phyloP scores from a whole-genome alignment of 2,329 filamentous ascomycete species.

The Fusarium xyrophilum region DNA sequence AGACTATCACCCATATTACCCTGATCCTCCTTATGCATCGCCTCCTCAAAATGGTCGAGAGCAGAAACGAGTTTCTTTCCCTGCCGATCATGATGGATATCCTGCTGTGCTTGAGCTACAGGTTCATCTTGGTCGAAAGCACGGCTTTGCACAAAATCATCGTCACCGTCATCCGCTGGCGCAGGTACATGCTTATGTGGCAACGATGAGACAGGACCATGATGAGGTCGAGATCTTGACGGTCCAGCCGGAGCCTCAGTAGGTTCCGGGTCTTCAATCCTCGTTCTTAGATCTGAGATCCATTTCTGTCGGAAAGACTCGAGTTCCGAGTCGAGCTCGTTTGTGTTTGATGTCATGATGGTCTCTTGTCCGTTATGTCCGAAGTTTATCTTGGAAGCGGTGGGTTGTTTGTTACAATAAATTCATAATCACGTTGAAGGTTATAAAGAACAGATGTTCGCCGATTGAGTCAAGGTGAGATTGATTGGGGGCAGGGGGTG shows the following conservation, averaged over 20 bases:
- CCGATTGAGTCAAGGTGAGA: conserved; percentile 32
- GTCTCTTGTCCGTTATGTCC: conserved; percentile 23
- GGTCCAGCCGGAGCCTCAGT: conserved; percentile 14
- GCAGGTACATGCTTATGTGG: conserved; percentile 18
- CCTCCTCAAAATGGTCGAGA: conserved; percentile 90
- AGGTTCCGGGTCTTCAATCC: conserved; percentile 36
- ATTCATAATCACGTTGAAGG: conserved; percentile 33
- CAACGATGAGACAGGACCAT: conserved; percentile 33
- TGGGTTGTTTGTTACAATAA: conserved; percentile 14
- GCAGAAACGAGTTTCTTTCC: conserved; percentile 70
- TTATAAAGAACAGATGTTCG: background rate
- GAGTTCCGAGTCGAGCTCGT: conserved; percentile 71
- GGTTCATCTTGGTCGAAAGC: conserved; percentile 45
- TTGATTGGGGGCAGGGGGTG: background rate
- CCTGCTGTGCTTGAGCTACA: background rate
- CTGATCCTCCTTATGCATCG: conserved; percentile 84
- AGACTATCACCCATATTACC: conserved; percentile 91
- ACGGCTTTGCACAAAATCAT: conserved; percentile 45
- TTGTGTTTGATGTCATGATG: conserved; percentile 33
- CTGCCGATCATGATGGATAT: conserved; percentile 14
- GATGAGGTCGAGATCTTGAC: conserved; percentile 26
- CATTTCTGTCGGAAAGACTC: conserved; percentile 87
- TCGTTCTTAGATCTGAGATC: conserved; percentile 75
- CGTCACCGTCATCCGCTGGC: conserved; percentile 45
- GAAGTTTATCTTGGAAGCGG: background rate